Percentiles rank a stretch among this genome's conserved stretches.
Conservation (phyloP, 2,329 filamentous ascomycete species). For the Phyllosticta citribraziliensis region DNA sequence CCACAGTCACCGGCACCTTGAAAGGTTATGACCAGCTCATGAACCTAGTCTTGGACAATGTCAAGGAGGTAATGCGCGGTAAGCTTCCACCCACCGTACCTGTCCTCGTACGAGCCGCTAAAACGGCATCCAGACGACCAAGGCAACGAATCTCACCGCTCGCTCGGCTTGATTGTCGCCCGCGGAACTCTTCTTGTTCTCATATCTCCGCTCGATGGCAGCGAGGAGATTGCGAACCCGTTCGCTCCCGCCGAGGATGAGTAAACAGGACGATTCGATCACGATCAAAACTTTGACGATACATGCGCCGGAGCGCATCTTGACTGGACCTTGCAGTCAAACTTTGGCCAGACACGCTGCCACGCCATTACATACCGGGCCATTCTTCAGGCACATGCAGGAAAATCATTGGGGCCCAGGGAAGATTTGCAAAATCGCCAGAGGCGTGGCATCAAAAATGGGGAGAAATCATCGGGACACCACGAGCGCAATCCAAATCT, state of each 20-base stretch:
- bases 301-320: neutral
- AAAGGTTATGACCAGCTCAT: conserved; percentile 97
- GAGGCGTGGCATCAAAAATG: too few relatives aligned
- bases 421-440: neutral
- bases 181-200: conserved; percentile 87
- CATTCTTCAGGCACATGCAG: neutral
- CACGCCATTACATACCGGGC: neutral
- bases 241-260: conserved; percentile 69
- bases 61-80: conserved; percentile 85
- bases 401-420: neutral
- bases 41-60: conserved; percentile 94
- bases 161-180: conserved; percentile 76
- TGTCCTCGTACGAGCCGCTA: neutral
- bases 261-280: conserved; percentile 13
- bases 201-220: conserved; percentile 87
- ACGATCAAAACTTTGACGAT: neutral
- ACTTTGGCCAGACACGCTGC: neutral
- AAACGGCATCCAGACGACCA: conserved; percentile 63
- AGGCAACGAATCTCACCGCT: conserved; percentile 72
- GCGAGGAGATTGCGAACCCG: conserved; percentile 91
- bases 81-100: conserved; percentile 19
- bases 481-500: too few relatives aligned
- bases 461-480: too few relatives aligned
- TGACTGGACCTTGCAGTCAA: neutral
- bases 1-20: conserved; percentile 69